Evolutionary conservation across 306 rosid genomes (phyloP).

Genomic region (Sesbania bispinosa): DNA sequence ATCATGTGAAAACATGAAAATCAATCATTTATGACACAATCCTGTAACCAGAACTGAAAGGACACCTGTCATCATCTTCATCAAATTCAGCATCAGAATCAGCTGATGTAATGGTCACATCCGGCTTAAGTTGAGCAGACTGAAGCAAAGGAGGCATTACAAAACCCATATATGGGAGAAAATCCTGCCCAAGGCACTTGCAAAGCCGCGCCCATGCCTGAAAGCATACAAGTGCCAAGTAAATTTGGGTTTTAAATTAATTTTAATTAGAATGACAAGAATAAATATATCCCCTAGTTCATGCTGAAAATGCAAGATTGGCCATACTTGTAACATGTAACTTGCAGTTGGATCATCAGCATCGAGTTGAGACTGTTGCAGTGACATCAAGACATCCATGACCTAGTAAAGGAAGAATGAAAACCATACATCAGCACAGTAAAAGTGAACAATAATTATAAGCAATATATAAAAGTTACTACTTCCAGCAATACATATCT

Average conservation of each 20-base stretch:
- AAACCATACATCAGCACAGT: neutral
- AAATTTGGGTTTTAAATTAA: neutral
- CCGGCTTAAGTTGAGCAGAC: constrained; percentile 99
- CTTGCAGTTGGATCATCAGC: constrained; percentile 95
- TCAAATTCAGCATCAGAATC: constrained; percentile 85
- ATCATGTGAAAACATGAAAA: constrained; percentile 14
- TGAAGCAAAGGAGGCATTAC: constrained; percentile 98
- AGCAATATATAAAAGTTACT: neutral
- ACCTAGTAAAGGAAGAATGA: constrained; percentile 50
- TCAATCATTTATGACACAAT: constrained; percentile 10
- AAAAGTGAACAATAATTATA: constrained; percentile 2
- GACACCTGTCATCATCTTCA: constrained; percentile 92
- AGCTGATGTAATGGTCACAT: constrained; percentile 92
- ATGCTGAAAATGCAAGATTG: constrained; percentile 8
- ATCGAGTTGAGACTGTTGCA: constrained; percentile 91
- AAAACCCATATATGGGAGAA: constrained; percentile 92
- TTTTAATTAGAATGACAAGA: neutral
- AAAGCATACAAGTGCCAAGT: constrained; percentile 6
- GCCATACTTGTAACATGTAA: constrained; percentile 90
- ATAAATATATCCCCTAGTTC: neutral
- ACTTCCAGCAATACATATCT: neutral
- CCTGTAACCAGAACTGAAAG: neutral
- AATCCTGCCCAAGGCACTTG: constrained; percentile 98
- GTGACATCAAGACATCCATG: constrained; percentile 90
- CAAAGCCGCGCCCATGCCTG: constrained; percentile 99